phyloP scores from a whole-genome alignment of 1,139 yeast species.

The Kodamaea fungicola region DNA sequence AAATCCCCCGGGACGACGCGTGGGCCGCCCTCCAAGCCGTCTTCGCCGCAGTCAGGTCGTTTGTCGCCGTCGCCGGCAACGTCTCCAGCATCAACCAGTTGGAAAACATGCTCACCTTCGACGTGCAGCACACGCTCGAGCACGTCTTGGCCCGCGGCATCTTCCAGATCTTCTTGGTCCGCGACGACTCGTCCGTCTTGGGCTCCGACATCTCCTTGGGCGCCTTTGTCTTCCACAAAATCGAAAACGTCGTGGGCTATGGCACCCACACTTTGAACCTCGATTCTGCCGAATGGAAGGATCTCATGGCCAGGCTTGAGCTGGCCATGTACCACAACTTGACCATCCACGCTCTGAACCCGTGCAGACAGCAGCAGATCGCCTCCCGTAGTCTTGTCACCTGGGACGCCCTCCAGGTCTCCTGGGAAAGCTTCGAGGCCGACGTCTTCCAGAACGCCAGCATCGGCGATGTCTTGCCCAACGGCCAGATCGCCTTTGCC shows the following conservation, averaged over 20 bases:
- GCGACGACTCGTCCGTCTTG: slow-evolving; percentile 57
- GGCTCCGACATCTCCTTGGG: slow-evolving; percentile 20
- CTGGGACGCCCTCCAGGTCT: slow-evolving; percentile 83
- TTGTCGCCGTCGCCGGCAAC: slow-evolving; percentile 20
- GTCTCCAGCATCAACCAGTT: slow-evolving; percentile 32
- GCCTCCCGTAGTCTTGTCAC: slow-evolving; percentile 51
- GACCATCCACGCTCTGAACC: slow-evolving; percentile 63
- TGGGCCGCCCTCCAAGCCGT: slow-evolving; percentile 33
- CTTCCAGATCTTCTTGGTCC: slow-evolving; percentile 55
- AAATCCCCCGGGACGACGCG: slow-evolving; percentile 20
- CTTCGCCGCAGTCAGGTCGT: slow-evolving; percentile 27
- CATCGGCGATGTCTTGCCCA: slow-evolving; percentile 30
- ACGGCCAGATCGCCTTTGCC: slow-evolving; percentile 40
- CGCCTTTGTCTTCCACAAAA: slow-evolving; percentile 15
- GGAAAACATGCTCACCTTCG: slow-evolving; percentile 30
- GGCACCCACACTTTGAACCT: slow-evolving; percentile 15
- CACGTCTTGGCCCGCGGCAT: slow-evolving; percentile 59
- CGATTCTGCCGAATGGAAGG: slow-evolving; percentile 4
- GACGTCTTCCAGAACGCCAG: slow-evolving; percentile 30
- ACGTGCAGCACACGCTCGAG: slow-evolving; percentile 29
- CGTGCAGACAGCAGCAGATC: slow-evolving; percentile 78
- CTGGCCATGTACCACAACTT: slow-evolving; percentile 53
- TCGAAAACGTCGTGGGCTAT: slow-evolving; percentile 26
- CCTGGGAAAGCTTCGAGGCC: slow-evolving; percentile 51
- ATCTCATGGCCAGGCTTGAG: slow-evolving; percentile 34